Conservation (phyloP, 441 rosid species). For the Biscutella auriculata region DNA sequence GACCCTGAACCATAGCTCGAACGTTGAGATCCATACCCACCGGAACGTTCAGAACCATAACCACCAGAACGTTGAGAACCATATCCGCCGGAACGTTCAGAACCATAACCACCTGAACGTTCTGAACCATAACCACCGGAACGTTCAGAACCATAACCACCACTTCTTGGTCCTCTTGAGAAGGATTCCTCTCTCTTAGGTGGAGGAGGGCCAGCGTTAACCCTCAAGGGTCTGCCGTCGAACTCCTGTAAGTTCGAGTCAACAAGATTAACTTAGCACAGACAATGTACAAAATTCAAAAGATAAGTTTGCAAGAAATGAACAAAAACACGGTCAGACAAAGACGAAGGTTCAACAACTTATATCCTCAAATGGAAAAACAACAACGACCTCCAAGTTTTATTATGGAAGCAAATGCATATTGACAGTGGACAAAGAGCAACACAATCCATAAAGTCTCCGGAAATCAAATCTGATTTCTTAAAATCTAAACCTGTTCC, state of each 20-base stretch:
- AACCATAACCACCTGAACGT: constrained; percentile 20
- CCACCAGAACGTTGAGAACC: too few species aligned
- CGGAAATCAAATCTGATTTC: background rate
- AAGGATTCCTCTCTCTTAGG: constrained; percentile 41
- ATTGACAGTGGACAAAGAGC: background rate
- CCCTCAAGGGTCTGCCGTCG: constrained; percentile 67
- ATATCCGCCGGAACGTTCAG: background rate
- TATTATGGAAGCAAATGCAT: background rate
- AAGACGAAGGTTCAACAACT: background rate
- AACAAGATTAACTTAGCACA: background rate
- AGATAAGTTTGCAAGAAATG: background rate
- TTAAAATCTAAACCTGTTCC: background rate
- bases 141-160: constrained; percentile 18
- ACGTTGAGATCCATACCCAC: constrained; percentile 19
- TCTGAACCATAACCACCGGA: too few species aligned
- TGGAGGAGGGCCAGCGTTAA: constrained; percentile 60
- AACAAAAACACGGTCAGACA: background rate
- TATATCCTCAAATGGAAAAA: background rate
- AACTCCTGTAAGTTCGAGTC: constrained; percentile 42
- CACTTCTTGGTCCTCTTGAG: constrained; percentile 39
- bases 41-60: constrained; percentile 15
- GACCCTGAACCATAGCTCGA: constrained; percentile 20
- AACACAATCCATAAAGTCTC: background rate
- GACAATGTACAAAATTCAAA: background rate
- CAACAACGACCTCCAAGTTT: background rate